Evolutionary conservation across 257 asterid species (phyloP).

Genomic region (Fraxinus excelsior): DNA sequence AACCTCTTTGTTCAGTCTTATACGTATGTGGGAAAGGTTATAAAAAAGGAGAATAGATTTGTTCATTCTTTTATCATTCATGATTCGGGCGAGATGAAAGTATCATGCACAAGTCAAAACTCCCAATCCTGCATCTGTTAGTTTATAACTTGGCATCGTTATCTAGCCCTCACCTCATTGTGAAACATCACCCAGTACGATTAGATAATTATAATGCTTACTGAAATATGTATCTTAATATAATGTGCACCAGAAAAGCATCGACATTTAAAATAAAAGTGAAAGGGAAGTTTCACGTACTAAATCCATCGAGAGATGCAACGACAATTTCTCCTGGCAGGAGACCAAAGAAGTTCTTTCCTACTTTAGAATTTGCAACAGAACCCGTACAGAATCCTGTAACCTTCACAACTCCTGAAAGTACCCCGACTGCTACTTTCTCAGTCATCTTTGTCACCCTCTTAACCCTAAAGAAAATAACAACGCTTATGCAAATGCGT

Average conservation of each 20-base stretch:
- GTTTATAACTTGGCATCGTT: neutral
- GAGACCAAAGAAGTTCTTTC: constrained; percentile 73
- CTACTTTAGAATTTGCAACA: constrained; percentile 74
- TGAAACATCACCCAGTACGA: neutral
- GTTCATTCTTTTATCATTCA: neutral
- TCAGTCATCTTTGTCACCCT: constrained; percentile 83
- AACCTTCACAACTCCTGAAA: constrained; percentile 86
- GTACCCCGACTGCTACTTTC: constrained; percentile 84
- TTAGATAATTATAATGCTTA: neutral
- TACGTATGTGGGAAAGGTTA: neutral
- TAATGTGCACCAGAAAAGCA: neutral
- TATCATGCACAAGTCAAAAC: neutral
- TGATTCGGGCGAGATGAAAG: neutral
- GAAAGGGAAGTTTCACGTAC: constrained; percentile 49
- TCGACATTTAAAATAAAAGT: constrained; percentile 4
- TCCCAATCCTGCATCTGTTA: neutral
- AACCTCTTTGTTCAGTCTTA: neutral
- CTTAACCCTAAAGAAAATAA: constrained; percentile 64
- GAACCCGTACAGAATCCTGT: constrained; percentile 74
- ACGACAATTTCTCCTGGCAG: constrained; percentile 91
- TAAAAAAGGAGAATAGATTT: neutral
- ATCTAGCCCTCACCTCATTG: neutral
- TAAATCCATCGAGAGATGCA: constrained; percentile 94
- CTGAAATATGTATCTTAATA: neutral
- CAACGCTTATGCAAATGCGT: neutral